phyloP scores from a whole-genome alignment of 441 rosid species.

The Erodium texanum region DNA sequence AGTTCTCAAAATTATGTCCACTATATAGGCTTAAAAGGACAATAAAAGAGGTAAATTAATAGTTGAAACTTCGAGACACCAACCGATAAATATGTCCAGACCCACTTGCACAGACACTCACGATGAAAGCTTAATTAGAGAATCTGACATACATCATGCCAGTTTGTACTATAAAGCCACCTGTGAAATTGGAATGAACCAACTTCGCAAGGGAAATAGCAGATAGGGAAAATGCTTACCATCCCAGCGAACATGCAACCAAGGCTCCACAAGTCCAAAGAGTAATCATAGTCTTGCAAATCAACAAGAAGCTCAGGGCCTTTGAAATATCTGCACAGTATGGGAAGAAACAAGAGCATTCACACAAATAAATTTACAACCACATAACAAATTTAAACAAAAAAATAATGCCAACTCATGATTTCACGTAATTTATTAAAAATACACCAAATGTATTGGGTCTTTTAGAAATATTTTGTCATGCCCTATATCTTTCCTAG shows the following conservation, averaged over 20 bases:
- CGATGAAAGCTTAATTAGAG: not conserved
- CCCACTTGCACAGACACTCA: not conserved
- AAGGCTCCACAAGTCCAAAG: conserved; percentile 95
- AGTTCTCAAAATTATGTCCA: not conserved
- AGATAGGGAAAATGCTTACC: conserved; percentile 37
- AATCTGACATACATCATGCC: too few relatives aligned
- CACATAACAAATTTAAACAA: not conserved
- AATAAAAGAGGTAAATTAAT: not conserved
- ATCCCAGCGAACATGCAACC: conserved; percentile 99
- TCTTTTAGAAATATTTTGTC: not conserved
- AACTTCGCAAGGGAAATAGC: not conserved
- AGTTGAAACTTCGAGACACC: not conserved
- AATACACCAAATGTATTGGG: not conserved
- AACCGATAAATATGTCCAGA: too few relatives aligned
- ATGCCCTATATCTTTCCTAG: not conserved
- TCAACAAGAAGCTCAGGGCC: conserved; percentile 98
- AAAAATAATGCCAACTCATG: not conserved
- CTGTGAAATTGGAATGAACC: not conserved
- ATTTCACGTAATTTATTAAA: not conserved
- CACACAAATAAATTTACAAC: not conserved
- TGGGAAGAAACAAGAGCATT: not conserved
- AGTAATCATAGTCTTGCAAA: conserved; percentile 94
- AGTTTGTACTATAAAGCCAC: too few relatives aligned
- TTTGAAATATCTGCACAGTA: conserved; percentile 64
- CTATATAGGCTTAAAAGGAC: not conserved